A percentile compares a stretch with the other conserved stretches of the same genome.
These are phyloP conservation scores for Eucalyptus regnans DNA, from an alignment of 345 rosid species.

Conservation along the genomic window DNA sequence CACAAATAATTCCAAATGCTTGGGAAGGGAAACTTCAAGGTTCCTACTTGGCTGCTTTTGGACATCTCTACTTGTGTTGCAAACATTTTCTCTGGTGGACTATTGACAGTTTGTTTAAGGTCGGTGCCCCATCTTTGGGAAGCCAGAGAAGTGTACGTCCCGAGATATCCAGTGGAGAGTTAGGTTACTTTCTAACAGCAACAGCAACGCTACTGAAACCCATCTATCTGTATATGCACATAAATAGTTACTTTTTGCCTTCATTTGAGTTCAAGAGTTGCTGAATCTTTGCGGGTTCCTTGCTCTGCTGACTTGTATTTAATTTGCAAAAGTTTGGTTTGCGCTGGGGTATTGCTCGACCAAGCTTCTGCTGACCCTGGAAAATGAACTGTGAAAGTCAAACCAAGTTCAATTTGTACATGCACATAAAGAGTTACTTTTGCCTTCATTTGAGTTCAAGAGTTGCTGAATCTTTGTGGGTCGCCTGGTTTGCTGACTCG, in stretches of 20 bases:
- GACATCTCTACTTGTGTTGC: background rate
- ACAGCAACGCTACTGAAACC: background rate
- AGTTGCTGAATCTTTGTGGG: background rate
- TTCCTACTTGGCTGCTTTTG: background rate
- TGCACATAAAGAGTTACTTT: background rate
- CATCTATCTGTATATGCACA: background rate
- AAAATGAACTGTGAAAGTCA: too few relatives aligned
- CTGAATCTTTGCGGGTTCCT: background rate
- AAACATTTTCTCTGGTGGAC: background rate
- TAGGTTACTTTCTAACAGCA: background rate
- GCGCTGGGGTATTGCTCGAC: background rate
- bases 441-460: background rate
- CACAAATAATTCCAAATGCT: background rate
- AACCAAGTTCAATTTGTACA: background rate
- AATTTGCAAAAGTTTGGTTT: background rate
- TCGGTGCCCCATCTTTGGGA: background rate
- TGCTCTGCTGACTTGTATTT: background rate
- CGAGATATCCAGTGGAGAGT: background rate
- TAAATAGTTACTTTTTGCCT: background rate
- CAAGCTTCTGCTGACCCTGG: background rate
- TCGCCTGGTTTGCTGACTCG: background rate
- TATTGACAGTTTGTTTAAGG: background rate
- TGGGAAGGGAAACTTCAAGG: background rate
- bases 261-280: background rate
- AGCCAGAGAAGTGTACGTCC: background rate